phyloP scores from a whole-genome alignment of 2,329 filamentous ascomycete genomes.

The Phyllosticta capitalensis region DNA sequence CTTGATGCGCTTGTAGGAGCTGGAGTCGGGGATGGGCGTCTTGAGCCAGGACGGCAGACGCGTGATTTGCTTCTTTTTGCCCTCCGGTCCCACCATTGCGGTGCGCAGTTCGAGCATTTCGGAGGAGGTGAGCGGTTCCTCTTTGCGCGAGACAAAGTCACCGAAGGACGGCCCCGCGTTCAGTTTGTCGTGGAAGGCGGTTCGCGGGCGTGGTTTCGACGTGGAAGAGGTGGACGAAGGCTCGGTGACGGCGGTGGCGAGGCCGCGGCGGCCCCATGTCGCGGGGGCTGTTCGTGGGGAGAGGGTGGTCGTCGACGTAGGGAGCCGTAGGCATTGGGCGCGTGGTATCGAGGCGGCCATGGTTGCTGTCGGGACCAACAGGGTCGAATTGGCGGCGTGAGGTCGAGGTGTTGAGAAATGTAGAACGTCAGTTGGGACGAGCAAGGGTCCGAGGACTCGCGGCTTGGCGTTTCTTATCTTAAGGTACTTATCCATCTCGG shows the following conservation, averaged over 20 bases:
- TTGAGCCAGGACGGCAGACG: constrained; percentile 91
- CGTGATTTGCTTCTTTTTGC: constrained; percentile 56
- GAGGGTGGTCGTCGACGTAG: neutral
- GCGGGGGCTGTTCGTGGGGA: neutral
- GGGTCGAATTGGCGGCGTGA: too few species aligned
- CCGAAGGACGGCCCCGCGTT: constrained; percentile 55
- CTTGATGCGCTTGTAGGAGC: constrained; percentile 92
- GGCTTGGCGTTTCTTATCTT: neutral
- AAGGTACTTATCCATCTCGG: neutral
- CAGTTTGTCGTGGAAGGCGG: constrained; percentile 52
- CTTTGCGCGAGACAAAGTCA: constrained; percentile 48
- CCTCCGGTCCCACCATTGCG: constrained; percentile 50
- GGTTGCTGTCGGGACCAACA: neutral
- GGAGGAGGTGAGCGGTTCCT: constrained; percentile 32
- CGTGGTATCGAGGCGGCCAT: neutral
- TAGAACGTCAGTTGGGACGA: neutral
- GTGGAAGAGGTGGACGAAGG: constrained; percentile 9
- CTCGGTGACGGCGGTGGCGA: constrained; percentile 8
- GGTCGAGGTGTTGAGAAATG: neutral
- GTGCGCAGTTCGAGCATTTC: constrained; percentile 54
- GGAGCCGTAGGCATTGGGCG: neutral
- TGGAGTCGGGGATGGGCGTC: constrained; percentile 79
- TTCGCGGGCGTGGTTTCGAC: constrained; percentile 35
- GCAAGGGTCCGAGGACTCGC: too few species aligned
- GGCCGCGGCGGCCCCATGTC: neutral